These are phyloP conservation scores for Rhizodiscina lignyota DNA, from an alignment of 495 filamentous ascomycete species.

Conservation along the genomic window DNA sequence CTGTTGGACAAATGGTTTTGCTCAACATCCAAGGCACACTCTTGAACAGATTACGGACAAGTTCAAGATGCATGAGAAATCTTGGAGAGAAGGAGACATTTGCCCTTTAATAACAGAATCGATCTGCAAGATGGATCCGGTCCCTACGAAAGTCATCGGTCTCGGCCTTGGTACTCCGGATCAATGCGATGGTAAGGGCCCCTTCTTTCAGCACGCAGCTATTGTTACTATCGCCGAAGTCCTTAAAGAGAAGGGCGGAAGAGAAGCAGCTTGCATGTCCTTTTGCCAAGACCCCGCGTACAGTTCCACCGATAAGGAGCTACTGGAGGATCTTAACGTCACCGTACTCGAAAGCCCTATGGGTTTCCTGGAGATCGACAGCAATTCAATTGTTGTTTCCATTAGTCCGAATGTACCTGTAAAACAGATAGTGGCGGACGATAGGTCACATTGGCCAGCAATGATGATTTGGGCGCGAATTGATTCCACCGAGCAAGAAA, in stretches of 20 bases:
- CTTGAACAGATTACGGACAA: background rate
- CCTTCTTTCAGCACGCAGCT: background rate
- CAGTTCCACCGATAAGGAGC: slow-evolving; percentile 8
- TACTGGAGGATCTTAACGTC: slow-evolving; percentile 13
- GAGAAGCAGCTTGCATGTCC: slow-evolving; percentile 11
- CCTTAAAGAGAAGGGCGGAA: background rate
- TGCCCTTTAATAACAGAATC: background rate
- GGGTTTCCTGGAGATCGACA: slow-evolving; percentile 20
- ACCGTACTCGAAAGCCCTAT: slow-evolving; percentile 16
- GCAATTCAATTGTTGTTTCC: slow-evolving; percentile 17
- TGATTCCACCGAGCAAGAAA: no score
- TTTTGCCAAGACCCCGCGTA: slow-evolving; percentile 21
- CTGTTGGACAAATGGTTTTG: background rate
- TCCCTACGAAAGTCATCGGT: background rate
- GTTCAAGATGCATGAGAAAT: background rate
- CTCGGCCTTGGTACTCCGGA: background rate
- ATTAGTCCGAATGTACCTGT: slow-evolving; percentile 21
- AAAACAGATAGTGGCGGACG: slow-evolving; percentile 22
- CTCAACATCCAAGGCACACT: background rate
- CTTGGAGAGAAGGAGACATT: background rate
- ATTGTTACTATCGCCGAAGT: background rate
- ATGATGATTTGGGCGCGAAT: slow-evolving; percentile 24
- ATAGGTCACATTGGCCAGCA: slow-evolving; percentile 17
- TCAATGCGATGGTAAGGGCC: background rate
- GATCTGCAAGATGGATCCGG: background rate